A percentile compares a stretch with the other conserved stretches of the same genome.
These are phyloP conservation scores for Magnusiomyces suaveolens DNA, from an alignment of 1,139 yeast species.

Conservation along the genomic window DNA sequence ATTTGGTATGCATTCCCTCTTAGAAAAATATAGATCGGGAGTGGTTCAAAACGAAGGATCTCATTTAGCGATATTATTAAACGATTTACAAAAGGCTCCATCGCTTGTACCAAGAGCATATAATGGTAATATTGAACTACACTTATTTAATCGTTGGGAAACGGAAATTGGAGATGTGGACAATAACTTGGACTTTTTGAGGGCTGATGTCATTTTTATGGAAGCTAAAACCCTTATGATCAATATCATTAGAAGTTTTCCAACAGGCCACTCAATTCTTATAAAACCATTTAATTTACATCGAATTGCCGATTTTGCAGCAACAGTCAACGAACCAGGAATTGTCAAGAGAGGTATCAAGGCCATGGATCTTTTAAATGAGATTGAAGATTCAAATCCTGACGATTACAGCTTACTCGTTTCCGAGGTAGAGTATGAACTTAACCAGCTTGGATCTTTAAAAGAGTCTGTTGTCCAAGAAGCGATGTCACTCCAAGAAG, in stretches of 20 bases:
- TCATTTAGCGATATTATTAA: slow-evolving; percentile 27
- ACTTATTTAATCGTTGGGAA: slow-evolving; percentile 34
- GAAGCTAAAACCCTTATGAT: slow-evolving; percentile 34
- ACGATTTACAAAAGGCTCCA: slow-evolving; percentile 31
- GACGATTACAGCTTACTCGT: slow-evolving; percentile 29
- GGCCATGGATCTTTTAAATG: slow-evolving; percentile 30
- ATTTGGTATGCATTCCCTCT: slow-evolving; percentile 32
- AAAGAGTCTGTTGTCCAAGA: slow-evolving; percentile 31
- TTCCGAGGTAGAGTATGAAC: slow-evolving; percentile 32
- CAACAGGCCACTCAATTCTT: slow-evolving; percentile 26
- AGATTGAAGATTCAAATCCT: slow-evolving; percentile 26
- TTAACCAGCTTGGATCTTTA: slow-evolving; percentile 33
- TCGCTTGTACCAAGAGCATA: slow-evolving; percentile 28
- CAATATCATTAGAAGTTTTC: slow-evolving; percentile 33
- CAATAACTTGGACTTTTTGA: slow-evolving; percentile 27
- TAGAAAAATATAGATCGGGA: slow-evolving; percentile 29
- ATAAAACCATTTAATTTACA: slow-evolving; percentile 28
- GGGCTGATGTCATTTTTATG: slow-evolving; percentile 34
- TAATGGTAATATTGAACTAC: slow-evolving; percentile 31
- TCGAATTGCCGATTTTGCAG: slow-evolving; percentile 32
- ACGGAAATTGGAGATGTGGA: slow-evolving; percentile 32
- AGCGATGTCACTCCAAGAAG: slow-evolving; percentile 30
- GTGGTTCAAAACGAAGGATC: slow-evolving; percentile 17
- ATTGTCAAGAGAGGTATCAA: slow-evolving; percentile 33
- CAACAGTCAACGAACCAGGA: slow-evolving; percentile 27